Conservation (phyloP, 305 asterid genomes). For the Fraxinus paxiana region DNA sequence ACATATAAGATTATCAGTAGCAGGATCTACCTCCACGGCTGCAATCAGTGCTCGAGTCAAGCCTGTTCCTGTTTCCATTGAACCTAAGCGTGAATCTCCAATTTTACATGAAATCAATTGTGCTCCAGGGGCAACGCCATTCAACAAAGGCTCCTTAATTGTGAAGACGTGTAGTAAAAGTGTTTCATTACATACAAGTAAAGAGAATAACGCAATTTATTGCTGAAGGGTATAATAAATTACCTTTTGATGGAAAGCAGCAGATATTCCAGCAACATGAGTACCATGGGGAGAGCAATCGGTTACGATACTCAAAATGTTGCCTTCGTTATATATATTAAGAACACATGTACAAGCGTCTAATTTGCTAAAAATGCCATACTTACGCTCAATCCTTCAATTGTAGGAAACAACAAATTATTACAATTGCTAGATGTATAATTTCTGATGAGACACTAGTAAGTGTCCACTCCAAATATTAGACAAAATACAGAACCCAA, state of each 20-base stretch:
- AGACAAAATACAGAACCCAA: constrained; percentile 12
- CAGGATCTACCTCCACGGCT: constrained; percentile 73
- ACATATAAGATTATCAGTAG: not conserved
- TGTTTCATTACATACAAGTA: constrained; percentile 4
- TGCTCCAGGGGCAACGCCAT: constrained; percentile 99
- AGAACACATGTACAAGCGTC: constrained; percentile 83
- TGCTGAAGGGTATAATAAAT: constrained; percentile 16
- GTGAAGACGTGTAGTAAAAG: constrained; percentile 21
- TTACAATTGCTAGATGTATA: constrained; percentile 11
- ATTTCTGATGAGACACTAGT: constrained; percentile 9
- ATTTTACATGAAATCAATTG: constrained; percentile 93
- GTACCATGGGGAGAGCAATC: constrained; percentile 96
- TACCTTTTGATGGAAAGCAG: constrained; percentile 92
- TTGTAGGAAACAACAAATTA: constrained; percentile 18
- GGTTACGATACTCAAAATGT: constrained; percentile 86
- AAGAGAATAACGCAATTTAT: not conserved
- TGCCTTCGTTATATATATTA: constrained; percentile 73
- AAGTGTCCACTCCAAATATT: not conserved
- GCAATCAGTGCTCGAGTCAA: constrained; percentile 91
- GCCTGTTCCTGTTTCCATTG: constrained; percentile 99
- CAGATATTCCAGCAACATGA: constrained; percentile 96
- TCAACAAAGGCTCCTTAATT: constrained; percentile 80
- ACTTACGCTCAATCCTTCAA: constrained; percentile 78
- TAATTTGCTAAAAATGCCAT: constrained; percentile 81
- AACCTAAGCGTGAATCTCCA: constrained; percentile 93